Evolutionary conservation across 2,329 filamentous ascomycete genomes (phyloP).

Genomic region (Pseudocercospora pini-densiflorae): DNA sequence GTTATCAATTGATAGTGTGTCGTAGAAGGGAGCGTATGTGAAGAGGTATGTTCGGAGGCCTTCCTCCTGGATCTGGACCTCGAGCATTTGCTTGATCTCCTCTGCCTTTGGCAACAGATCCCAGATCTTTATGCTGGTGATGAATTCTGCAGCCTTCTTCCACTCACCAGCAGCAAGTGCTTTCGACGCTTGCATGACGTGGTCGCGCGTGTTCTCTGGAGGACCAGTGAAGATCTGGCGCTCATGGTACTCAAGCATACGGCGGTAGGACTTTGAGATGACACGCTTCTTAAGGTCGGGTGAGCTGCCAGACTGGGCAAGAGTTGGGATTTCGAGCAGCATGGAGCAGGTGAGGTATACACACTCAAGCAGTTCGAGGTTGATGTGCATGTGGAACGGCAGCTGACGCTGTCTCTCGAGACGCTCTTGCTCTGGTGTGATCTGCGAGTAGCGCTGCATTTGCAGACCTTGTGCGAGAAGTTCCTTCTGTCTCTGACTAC

Average conservation of each 20-base stretch:
- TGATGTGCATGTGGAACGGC: slow-evolving; percentile 99
- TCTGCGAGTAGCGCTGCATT: slow-evolving; percentile 95
- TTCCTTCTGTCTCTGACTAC: slow-evolving; percentile 97
- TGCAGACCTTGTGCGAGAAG: slow-evolving; percentile 96
- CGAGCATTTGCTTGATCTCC: slow-evolving; percentile 96
- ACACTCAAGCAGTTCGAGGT: slow-evolving; percentile 95
- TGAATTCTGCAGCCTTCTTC: slow-evolving; percentile 93
- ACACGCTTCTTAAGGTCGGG: slow-evolving; percentile 97
- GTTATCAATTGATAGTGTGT: slow-evolving; percentile 86
- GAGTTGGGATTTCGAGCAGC: slow-evolving; percentile 95
- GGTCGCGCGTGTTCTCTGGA: slow-evolving; percentile 97
- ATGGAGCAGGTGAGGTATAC: slow-evolving; percentile 99
- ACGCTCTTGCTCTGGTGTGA: slow-evolving; percentile 96
- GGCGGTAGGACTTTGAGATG: slow-evolving; percentile 99
- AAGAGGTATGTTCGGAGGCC: slow-evolving; percentile 98
- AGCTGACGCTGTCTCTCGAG: slow-evolving; percentile 96
- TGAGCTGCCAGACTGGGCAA: slow-evolving; percentile 94
- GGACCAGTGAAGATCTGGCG: slow-evolving; percentile 98
- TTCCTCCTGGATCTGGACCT: slow-evolving; percentile 98
- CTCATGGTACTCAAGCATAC: slow-evolving; percentile 99
- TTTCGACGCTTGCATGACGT: slow-evolving; percentile 99
- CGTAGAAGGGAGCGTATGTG: slow-evolving; percentile 99
- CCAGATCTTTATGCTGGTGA: slow-evolving; percentile 99
- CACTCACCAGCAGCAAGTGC: slow-evolving; percentile 95
- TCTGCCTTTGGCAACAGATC: slow-evolving; percentile 92